phyloP scores from a whole-genome alignment of 2,329 filamentous ascomycete genomes.

The Albophoma yamanashiensis region DNA sequence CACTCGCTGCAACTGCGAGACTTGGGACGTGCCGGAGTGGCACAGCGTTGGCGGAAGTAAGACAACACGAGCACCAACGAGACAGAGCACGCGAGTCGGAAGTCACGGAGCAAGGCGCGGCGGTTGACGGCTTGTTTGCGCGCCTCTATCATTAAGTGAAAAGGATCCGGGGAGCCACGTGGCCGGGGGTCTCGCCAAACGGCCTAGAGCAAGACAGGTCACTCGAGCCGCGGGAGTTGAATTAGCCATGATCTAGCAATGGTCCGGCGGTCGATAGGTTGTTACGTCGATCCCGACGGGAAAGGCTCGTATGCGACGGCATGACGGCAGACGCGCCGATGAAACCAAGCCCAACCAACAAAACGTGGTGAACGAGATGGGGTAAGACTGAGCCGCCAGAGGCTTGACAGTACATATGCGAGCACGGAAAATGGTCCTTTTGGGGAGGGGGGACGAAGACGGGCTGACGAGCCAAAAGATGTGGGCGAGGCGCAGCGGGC shows the following conservation, averaged over 20 bases:
- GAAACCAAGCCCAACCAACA: background rate
- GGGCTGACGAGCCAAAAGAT: background rate
- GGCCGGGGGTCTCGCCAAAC: background rate
- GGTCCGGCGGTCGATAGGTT: background rate
- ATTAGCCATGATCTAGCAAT: background rate
- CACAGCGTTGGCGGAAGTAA: background rate
- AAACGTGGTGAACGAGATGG: background rate
- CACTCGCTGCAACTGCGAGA: background rate
- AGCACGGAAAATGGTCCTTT: background rate
- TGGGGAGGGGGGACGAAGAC: background rate
- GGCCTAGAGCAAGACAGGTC: background rate
- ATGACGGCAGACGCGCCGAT: background rate
- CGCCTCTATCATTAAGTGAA: background rate
- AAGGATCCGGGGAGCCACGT: background rate
- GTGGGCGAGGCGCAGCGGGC: background rate
- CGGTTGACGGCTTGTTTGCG: background rate
- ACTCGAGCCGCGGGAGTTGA: background rate
- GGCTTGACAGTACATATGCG: background rate
- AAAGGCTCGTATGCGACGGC: background rate
- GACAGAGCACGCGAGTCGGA: background rate
- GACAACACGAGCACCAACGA: background rate
- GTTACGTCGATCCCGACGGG: background rate
- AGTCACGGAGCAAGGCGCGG: background rate
- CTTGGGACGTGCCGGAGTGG: background rate
- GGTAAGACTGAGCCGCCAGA: background rate